Percentiles rank a stretch among this genome's conserved stretches.
phyloP scores from a whole-genome alignment of 305 asterid species.

The Euphrasia arctica region DNA sequence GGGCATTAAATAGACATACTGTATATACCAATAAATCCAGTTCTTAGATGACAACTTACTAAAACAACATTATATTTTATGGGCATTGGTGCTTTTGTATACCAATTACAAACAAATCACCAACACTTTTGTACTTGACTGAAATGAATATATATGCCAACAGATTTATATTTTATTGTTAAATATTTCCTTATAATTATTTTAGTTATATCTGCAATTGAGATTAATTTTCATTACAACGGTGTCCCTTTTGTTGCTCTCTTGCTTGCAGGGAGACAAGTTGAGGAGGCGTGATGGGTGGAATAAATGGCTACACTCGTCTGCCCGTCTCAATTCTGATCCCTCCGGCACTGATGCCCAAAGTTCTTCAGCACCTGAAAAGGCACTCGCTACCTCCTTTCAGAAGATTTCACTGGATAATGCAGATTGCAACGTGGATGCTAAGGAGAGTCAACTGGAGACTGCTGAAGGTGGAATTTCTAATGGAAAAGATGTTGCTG shows the following conservation, averaged over 20 bases:
- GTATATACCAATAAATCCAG: too few relatives aligned
- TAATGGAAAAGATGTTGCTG: constrained; percentile 34
- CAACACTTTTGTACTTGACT: too few relatives aligned
- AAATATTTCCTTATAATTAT: too few relatives aligned
- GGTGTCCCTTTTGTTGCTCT: background rate
- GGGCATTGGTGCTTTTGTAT: too few relatives aligned
- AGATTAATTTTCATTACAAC: background rate
- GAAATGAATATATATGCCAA: too few relatives aligned
- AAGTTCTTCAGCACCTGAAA: constrained; percentile 28
- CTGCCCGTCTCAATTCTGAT: constrained; percentile 31
- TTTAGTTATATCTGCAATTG: background rate
- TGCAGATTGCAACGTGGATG: constrained; percentile 30
- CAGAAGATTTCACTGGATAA: constrained; percentile 38
- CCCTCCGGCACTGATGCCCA: constrained; percentile 28
- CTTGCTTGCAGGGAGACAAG: constrained; percentile 51
- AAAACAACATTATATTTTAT: too few relatives aligned
- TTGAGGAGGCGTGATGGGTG: constrained; percentile 66
- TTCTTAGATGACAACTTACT: too few relatives aligned
- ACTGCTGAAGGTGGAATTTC: constrained; percentile 21
- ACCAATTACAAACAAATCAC: too few relatives aligned
- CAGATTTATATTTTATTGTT: too few relatives aligned
- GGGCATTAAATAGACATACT: too few relatives aligned
- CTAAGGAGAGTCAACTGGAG: constrained; percentile 26
- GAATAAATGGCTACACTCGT: constrained; percentile 45
- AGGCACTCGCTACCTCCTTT: constrained; percentile 39